Base-by-base conservation (phyloP, 352 stramenopile genomes). In the Plasmopara halstedii region DNA sequence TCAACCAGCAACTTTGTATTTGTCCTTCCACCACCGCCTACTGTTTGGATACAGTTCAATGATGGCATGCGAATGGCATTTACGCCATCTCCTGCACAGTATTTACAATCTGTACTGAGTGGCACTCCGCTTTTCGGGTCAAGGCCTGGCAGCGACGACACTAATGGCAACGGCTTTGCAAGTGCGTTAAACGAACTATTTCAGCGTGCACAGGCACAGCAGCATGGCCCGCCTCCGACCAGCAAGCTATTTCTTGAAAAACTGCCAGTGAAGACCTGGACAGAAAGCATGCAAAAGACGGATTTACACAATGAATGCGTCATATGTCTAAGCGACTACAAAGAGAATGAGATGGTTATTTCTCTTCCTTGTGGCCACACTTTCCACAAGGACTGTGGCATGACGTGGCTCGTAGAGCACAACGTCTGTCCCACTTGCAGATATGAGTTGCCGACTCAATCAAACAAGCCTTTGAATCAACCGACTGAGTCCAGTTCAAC, bases 371-470 rank as follows among this genome's bases (percentile, higher is more conserved):
- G 80, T 37, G 70, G 70, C 13, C 80, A 91, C 51, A 67, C 63
- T 18, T 88, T 91, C 52, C 80, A 91, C 67, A 77, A 82, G 53
- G 66, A 84, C 26, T 91, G 80, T 43, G 73, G 67, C 22, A 68
- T 85, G 62, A 74, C 63, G 21, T 91, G 80, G 80, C 80, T 91
- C 2, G 25, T 69, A 4, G 69, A 86, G 32, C 74, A 91, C 70
- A 88, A 88, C 23, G 66, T 87, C 3, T 91, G 80, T 38, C 80
- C 80, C 10, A 88, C 75, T 0, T 91, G 80, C 51, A 69, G 80
- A 32, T 73, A 74, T 34, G 45, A 84, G 17, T 46, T 91, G 21
- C 80, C 80, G 2, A 82, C 60, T 7, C 46, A 81, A 0, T 41
- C 42, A 10, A 23, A 46, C 20, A 22, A 55, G 33, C 10, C 45